A percentile compares a stretch with the other conserved stretches of the same genome.
Evolutionary conservation across 176 grass and related monocot genomes (phyloP).

Genomic region (Rhynchospora breviuscula): DNA sequence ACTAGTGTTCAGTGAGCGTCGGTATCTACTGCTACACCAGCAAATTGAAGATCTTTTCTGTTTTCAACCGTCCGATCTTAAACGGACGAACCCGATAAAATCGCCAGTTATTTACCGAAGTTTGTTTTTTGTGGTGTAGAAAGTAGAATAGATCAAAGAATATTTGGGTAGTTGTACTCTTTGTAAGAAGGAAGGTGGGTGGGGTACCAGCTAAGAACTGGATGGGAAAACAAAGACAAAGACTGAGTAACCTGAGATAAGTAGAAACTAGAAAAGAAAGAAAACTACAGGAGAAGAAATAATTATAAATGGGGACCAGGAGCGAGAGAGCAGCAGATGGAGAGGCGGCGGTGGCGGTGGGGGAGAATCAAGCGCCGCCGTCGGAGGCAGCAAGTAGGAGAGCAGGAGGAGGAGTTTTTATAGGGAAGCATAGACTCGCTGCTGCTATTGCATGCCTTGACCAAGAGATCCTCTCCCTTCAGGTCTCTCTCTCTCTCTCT

Average conservation of each 20-base stretch:
- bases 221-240: slow-evolving; percentile 9
- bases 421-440: slow-evolving; percentile 77
- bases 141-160: background rate
- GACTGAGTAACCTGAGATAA: background rate
- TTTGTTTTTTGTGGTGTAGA: no score
- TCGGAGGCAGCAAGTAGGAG: background rate
- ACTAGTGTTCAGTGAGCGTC: background rate
- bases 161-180: background rate
- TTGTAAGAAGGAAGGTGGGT: background rate
- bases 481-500: slow-evolving; percentile 28
- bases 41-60: no score
- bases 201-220: background rate
- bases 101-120: background rate
- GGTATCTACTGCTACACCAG: background rate
- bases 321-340: background rate
- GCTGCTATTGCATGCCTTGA: slow-evolving; percentile 74
- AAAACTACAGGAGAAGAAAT: background rate
- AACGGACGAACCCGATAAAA: background rate
- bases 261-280: background rate
- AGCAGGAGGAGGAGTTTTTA: slow-evolving; percentile 36
- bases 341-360: background rate
- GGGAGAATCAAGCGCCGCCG: background rate
- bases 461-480: slow-evolving; percentile 75
- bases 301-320: slow-evolving; percentile 28
- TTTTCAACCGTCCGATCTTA: background rate